phyloP scores from a whole-genome alignment of 1,284 basidiomycete genomes.

The Pyrrhoderma lamaoense region DNA sequence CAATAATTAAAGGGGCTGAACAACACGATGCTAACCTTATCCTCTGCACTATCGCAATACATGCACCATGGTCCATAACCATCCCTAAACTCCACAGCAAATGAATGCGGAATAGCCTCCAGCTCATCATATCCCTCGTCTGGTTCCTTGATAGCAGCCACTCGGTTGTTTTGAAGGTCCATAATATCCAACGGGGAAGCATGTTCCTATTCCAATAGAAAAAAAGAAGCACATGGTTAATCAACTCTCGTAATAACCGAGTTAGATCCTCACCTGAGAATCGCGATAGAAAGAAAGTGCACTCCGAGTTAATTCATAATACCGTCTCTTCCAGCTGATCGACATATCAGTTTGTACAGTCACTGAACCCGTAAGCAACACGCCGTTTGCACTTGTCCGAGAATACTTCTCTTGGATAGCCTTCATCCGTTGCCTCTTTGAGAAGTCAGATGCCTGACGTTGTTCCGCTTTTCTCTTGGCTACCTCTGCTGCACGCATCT shows the following conservation, averaged over 20 bases:
- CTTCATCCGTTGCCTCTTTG: constrained; percentile 37
- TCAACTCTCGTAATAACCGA: too few relatives aligned
- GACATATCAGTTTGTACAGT: constrained; percentile 53
- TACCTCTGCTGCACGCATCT: constrained; percentile 38
- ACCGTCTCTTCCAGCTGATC: constrained; percentile 59
- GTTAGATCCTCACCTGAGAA: constrained; percentile 36
- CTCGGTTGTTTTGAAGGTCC: constrained; percentile 34
- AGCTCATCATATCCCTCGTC: constrained; percentile 67
- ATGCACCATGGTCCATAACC: constrained; percentile 46
- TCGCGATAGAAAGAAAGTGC: constrained; percentile 47
- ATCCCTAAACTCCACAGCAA: constrained; percentile 56
- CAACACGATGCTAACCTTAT: constrained; percentile 43
- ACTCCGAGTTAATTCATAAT: constrained; percentile 49
- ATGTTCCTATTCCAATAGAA: constrained; percentile 35
- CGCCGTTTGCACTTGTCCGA: constrained; percentile 18
- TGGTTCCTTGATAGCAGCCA: constrained; percentile 53
- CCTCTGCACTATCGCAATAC: constrained; percentile 58
- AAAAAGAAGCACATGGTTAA: background rate
- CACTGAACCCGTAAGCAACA: constrained; percentile 53
- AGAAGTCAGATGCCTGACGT: constrained; percentile 35
- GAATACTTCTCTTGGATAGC: constrained; percentile 38
- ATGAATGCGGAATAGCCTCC: constrained; percentile 60
- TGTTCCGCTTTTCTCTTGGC: constrained; percentile 39
- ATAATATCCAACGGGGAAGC: constrained; percentile 42
- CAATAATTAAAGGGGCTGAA: background rate